Evolutionary conservation across 441 rosid genomes (phyloP), one percentile per base, ranked within the genome.

Genomic region (Jatropha podagrica): DNA sequence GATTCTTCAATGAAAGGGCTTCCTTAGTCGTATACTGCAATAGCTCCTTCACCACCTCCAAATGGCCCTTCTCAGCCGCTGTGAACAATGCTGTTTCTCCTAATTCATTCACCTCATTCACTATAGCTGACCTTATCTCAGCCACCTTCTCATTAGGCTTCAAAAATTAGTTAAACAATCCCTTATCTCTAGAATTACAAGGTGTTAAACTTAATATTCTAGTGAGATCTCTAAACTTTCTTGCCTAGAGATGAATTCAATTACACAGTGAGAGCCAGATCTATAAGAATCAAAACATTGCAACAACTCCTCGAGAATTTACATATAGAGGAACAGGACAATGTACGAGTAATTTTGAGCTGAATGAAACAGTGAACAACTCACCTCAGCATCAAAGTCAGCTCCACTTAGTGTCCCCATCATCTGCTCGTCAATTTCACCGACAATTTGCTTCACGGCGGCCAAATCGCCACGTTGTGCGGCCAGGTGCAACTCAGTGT

Each of bases 401-500:
- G 88, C 87, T 68, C 88, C 92, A 42, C 86, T 73, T 41, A 83
- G 76, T 17, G 91, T 88, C 61, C 91, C 86, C 40, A 69, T 80
- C 87, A 93, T 90, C 76, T 91, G 98, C 37, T 87, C 86, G 77
- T 90, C 91, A 72, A 93, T 90, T 69, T 91, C 98, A 9, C 75
- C 86, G n/a, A 95, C 76, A 64, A 95, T 90, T 75, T 84, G 89
- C 80, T 74, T 82, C 44, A 95, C 86, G 10, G 88, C 80, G 14
- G 76, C 86, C 76, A 89, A 71, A 77, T 93, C 98, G 23, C 95
- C 96, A 5, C 92, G 89, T 65, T 88, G 91, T 13, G 97, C 96
- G 6, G 96, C 97, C 77, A 93, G 74, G 83, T 95, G 98, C 64
- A 95, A 85, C 88, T 90, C 99, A n/a, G 97, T 95, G 83, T 95